Evolutionary conservation across 2,329 filamentous ascomycete species (phyloP), one percentile per base, ranked within the genome.

Genomic region (Venturia carpophila): DNA sequence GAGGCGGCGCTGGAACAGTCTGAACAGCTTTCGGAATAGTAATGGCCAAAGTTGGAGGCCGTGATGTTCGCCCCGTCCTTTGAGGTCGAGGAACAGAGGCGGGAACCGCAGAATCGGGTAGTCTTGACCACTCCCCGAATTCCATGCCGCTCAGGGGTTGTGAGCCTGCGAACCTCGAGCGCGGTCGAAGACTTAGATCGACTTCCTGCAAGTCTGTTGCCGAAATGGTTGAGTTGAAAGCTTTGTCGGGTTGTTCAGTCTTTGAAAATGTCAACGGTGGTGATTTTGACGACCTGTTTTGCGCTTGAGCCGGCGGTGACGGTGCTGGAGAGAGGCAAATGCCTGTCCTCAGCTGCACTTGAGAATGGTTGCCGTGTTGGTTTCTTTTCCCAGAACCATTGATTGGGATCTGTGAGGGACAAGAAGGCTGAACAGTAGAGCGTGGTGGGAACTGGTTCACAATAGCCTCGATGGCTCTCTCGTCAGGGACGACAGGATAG

Each of bases 401-500:
- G 1, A 30, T 15, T 6, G 27, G 34, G 37, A 13, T 4, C 9
- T 41, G 39, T 41, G 39, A 11, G 9, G 7, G n/a, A 27, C 34
- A 24, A n/a, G n/a, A 24, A 24, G 15, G 37, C 15, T 27, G 37
- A 43, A 30, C 37, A 27, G 39, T 19, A 41, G 60, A 11, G 11
- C n/a, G 39, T 21, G 39, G 39, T 17, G 60, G 24, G 27, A 42
- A 6, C 37, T 45, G 60, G 34, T 27, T 64, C 11, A 39, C 34
- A 6, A 58, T 64, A 15, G 39, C 30, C 17, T 21, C 45, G 9
- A 47, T 49, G 24, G 37, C 37, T 17, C 24, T 41, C 49, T 64
- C 47, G 27, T 64, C 63, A 15, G 63, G 63, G 3, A 60, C 37
- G 34, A 64, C 52, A 42, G 63, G 63, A 41, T 64, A 64, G 37